phyloP scores from a whole-genome alignment of 2,329 filamentous ascomycete genomes.

The Claviceps citrina region DNA sequence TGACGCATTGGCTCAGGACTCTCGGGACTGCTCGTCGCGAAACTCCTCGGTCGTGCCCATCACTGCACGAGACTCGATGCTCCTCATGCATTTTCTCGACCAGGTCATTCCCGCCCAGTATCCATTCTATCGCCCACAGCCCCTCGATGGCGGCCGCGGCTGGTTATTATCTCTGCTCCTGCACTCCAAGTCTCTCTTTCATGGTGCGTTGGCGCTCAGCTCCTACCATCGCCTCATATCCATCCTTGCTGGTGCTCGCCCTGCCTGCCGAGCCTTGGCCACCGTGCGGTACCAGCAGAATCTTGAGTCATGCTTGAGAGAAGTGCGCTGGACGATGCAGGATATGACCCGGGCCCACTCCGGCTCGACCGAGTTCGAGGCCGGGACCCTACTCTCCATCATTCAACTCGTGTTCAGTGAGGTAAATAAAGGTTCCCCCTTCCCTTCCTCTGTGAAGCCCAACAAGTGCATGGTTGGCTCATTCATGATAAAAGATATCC shows the following conservation, averaged over 20 bases:
- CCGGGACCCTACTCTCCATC: neutral
- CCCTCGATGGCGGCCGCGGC: constrained; percentile 12
- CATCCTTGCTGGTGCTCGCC: neutral
- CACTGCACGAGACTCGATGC: constrained; percentile 12
- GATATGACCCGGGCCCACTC: neutral
- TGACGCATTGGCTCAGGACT: neutral
- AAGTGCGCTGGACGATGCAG: neutral
- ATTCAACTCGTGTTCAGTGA: neutral
- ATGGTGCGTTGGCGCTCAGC: constrained; percentile 14
- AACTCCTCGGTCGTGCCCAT: neutral
- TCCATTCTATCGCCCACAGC: constrained; percentile 13
- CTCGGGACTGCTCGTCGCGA: neutral
- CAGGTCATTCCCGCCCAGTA: constrained; percentile 16
- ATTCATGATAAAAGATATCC: neutral
- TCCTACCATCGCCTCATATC: constrained; percentile 14
- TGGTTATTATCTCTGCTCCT: constrained; percentile 14
- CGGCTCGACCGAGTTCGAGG: neutral
- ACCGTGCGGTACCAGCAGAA: neutral
- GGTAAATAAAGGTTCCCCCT: neutral
- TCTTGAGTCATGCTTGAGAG: neutral
- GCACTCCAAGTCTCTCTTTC: constrained; percentile 10
- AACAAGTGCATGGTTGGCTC: neutral
- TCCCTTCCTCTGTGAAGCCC: neutral
- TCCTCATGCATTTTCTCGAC: constrained; percentile 15
- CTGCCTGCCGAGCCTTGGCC: neutral